A percentile compares a stretch with the other conserved stretches of the same genome.
phyloP scores from a whole-genome alignment of 2,329 filamentous ascomycete genomes.

The Emydomyces testavorans region DNA sequence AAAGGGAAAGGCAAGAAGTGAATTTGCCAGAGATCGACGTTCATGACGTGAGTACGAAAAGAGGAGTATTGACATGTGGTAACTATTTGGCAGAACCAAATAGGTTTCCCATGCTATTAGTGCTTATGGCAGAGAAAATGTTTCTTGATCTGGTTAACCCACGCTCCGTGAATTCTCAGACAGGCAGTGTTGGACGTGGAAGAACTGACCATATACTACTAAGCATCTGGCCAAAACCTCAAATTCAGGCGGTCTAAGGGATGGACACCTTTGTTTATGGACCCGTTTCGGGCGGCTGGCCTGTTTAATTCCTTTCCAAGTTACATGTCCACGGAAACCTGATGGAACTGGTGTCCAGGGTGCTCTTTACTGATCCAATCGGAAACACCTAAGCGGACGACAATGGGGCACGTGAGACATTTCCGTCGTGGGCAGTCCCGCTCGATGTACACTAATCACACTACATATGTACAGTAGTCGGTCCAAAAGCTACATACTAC shows the following conservation, averaged over 20 bases:
- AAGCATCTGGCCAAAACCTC: neutral
- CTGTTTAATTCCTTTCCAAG: neutral
- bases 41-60: neutral
- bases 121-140: too few relatives aligned
- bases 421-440: neutral
- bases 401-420: conserved; percentile 7
- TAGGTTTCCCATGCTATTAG: too few relatives aligned
- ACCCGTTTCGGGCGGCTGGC: neutral
- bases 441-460: neutral
- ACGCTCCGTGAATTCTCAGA: too few relatives aligned
- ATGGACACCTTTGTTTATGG: too few relatives aligned
- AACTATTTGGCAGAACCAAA: too few relatives aligned
- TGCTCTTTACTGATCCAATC: neutral
- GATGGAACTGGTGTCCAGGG: too few relatives aligned
- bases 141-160: too few relatives aligned
- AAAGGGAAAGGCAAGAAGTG: conserved; percentile 21
- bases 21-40: neutral
- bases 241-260: neutral
- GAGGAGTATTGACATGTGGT: neutral
- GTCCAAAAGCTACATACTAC: neutral
- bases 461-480: neutral
- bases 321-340: neutral
- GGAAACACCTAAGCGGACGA: neutral
- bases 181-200: too few relatives aligned
- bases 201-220: too few relatives aligned